Percentiles rank a stretch among this genome's conserved stretches.
Conservation (phyloP, 805 yeast species). For the Kluyveromyces aestuarii region DNA sequence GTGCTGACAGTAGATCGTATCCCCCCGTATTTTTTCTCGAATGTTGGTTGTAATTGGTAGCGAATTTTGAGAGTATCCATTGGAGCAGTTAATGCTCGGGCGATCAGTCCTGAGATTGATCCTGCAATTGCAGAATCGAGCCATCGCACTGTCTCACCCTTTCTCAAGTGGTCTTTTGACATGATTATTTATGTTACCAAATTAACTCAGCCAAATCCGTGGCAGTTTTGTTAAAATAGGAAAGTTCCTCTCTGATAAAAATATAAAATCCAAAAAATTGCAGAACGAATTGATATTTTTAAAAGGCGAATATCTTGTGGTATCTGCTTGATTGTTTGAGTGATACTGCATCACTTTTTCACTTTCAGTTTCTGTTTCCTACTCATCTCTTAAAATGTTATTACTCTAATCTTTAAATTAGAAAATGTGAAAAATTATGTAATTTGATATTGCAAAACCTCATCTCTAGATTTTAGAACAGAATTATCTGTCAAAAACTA, state of each 20-base stretch:
- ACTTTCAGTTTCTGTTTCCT: too few species aligned
- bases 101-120: conserved; percentile 53
- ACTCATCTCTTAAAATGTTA: too few species aligned
- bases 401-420: too few species aligned
- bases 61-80: conserved; percentile 27
- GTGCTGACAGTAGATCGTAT: conserved; percentile 29
- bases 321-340: too few species aligned
- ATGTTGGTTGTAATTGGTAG: conserved; percentile 16
- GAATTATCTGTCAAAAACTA: neutral
- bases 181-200: neutral
- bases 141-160: conserved; percentile 45
- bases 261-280: too few species aligned
- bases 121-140: conserved; percentile 58
- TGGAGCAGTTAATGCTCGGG: conserved; percentile 36
- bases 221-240: neutral
- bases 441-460: neutral
- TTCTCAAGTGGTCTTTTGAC: conserved; percentile 35
- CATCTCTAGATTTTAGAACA: neutral
- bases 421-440: neutral
- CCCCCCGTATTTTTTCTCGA: conserved; percentile 1
- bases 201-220: neutral
- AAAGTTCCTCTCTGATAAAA: too few species aligned
- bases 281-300: too few species aligned
- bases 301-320: too few species aligned
- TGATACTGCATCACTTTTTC: too few species aligned